Percentiles rank a stretch among this genome's conserved stretches.
Conservation (phyloP, 192 early-diverging fungal species). For the Backusella circina region DNA sequence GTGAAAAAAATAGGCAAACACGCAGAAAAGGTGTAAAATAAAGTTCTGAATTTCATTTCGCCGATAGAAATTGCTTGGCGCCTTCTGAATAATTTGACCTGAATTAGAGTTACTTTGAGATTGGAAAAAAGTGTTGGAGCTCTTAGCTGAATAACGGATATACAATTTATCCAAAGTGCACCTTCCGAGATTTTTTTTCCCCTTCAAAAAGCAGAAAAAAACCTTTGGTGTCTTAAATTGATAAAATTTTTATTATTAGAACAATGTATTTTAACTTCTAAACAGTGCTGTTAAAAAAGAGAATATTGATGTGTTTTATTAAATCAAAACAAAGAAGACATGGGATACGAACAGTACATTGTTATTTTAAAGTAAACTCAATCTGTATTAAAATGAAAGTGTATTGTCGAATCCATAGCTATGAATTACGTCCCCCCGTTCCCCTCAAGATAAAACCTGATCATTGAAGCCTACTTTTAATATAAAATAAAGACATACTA, state of each 20-base stretch:
- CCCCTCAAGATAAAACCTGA: not conserved
- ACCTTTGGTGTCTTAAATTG: too few relatives aligned
- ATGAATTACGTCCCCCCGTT: not conserved
- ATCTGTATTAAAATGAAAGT: not conserved
- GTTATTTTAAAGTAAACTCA: not conserved
- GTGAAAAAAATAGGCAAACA: not conserved
- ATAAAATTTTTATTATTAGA: not conserved
- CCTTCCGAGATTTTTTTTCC: not conserved
- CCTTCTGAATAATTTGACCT: not conserved
- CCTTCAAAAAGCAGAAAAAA: not conserved
- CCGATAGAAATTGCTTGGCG: not conserved
- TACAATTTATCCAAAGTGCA: not conserved
- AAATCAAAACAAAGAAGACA: not conserved
- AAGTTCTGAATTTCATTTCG: not conserved
- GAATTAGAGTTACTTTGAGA: not conserved
- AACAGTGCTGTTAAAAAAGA: not conserved
- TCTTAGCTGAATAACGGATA: not conserved
- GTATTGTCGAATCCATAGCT: not conserved
- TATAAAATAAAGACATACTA: not conserved
- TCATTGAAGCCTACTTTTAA: not conserved
- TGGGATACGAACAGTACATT: not conserved
- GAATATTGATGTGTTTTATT: not conserved
- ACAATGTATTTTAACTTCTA: not conserved
- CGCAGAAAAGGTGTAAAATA: not conserved
- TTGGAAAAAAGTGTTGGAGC: not conserved